Conservation (phyloP, 768 basidiomycete species). For the Heimioporus sp. region DNA sequence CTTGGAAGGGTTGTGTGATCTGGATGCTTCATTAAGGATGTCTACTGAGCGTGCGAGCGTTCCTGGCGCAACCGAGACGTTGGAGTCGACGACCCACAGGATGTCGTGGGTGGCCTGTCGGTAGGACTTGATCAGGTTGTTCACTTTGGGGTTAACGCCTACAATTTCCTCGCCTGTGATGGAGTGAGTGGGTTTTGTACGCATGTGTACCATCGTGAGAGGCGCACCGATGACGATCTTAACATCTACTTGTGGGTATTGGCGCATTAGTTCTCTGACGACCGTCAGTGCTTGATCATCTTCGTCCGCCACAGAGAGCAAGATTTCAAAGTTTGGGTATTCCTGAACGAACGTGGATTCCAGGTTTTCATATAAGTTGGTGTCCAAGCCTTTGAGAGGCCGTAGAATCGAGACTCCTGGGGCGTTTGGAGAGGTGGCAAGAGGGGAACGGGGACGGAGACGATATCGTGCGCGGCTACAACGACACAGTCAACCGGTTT, state of each 20-base stretch:
- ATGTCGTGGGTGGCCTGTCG: conserved; percentile 81
- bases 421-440: conserved; percentile 48
- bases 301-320: conserved; percentile 89
- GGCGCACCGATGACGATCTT: conserved; percentile 72
- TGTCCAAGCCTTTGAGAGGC: conserved; percentile 92
- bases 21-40: conserved; percentile 49
- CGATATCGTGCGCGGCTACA: conserved; percentile 75
- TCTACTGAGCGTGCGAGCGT: conserved; percentile 86
- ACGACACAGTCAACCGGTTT: conserved; percentile 1
- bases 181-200: conserved; percentile 1
- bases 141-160: conserved; percentile 96
- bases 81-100: conserved; percentile 97
- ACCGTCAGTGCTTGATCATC: conserved; percentile 86
- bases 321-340: conserved; percentile 88
- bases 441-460: conserved; percentile 59
- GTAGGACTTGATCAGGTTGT: conserved; percentile 90
- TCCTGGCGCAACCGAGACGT: conserved; percentile 72
- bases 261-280: conserved; percentile 70
- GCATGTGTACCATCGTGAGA: background rate
- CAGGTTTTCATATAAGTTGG: conserved; percentile 94
- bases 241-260: conserved; percentile 75
- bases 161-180: conserved; percentile 72
- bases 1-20: conserved; percentile 33
- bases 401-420: conserved; percentile 94
- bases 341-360: conserved; percentile 91